Base-by-base conservation (phyloP, 805 yeast species). In the Kodamaea kakaduensis region DNA sequence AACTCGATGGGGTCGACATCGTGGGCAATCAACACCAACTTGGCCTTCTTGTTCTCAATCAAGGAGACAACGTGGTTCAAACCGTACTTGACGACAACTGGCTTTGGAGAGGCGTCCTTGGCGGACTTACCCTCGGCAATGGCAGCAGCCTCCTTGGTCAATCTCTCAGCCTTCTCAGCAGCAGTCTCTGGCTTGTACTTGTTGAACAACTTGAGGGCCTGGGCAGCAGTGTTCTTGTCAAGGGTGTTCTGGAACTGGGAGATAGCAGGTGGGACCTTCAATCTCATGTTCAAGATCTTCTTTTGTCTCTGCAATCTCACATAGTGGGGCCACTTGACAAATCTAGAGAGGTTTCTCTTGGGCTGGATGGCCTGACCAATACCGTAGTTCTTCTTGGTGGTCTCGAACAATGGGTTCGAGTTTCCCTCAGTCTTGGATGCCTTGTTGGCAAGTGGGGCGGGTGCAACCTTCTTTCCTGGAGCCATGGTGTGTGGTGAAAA, bases 1-100 rank as follows among this genome's bases (percentile, higher is more conserved):
- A 90, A 78, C 77, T 90, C 98, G 64, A 90, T 85, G 64, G 98
- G 98, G 78, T 90, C 98, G 59, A 90, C 98, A 58, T 90, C 98
- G 77, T 90, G 84, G 68, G 98, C 97, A 61, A 90, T 90, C 71
- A 90, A 80, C 47, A 90, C 97, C 59, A 90, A 80, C 74, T 87
- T 86, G 54, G 96, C 94, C 82, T 90, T 90, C 84, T 90, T 93
- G 94, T 87, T 86, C 81, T 90, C 98, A 59, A 90, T 72, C 55
- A 90, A 80, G 46, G 95, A 83, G 59, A 89, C 96, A 75, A 90
- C 96, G 76, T 90, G 98, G 89, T 90, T 90, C 64, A 90, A 79
- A 81, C 98, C 98, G 79, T 81, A 90, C 81, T 90, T 90, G 69
- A 90, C 94, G 59, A 77, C 90, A 71, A 77, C 87, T 61, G 98